A percentile compares a stretch with the other conserved stretches of the same genome.
Evolutionary conservation across 257 asterid genomes (phyloP).

Genomic region (Lycium barbarum): DNA sequence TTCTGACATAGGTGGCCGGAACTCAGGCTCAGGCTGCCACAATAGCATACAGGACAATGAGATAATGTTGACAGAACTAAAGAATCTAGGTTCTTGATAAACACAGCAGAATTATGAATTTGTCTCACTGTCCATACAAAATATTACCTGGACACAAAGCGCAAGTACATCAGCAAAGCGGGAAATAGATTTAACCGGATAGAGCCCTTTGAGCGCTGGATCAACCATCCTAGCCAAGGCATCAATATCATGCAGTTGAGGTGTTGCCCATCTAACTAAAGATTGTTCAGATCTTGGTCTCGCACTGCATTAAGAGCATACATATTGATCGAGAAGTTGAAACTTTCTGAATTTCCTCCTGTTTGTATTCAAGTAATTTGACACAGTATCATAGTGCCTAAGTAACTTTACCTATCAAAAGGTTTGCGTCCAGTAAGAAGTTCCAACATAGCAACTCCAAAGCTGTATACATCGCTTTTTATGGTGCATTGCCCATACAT

Average conservation of each 20-base stretch:
- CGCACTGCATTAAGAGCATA: conserved; percentile 44
- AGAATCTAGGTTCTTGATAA: not conserved
- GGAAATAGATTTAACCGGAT: conserved; percentile 76
- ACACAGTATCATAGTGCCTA: conserved; percentile 1
- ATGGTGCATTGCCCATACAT: conserved; percentile 78
- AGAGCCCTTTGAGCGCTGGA: conserved; percentile 72
- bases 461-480: conserved; percentile 78
- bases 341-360: not conserved
- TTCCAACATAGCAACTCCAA: conserved; percentile 82
- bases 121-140: not conserved
- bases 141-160: conserved; percentile 72
- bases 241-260: conserved; percentile 83
- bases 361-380: not conserved
- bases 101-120: not conserved
- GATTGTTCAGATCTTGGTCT: conserved; percentile 78
- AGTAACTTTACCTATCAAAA: conserved; percentile 56
- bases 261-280: conserved; percentile 82
- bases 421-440: conserved; percentile 75
- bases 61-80: not conserved
- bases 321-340: not conserved
- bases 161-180: conserved; percentile 85
- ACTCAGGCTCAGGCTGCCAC: conserved; percentile 89
- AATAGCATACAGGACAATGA: not conserved
- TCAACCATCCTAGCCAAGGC: conserved; percentile 83
- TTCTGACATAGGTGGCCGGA: conserved; percentile 90